Evolutionary conservation across 140 eudicot species (phyloP).

Genomic region (Bidens hawaiensis): DNA sequence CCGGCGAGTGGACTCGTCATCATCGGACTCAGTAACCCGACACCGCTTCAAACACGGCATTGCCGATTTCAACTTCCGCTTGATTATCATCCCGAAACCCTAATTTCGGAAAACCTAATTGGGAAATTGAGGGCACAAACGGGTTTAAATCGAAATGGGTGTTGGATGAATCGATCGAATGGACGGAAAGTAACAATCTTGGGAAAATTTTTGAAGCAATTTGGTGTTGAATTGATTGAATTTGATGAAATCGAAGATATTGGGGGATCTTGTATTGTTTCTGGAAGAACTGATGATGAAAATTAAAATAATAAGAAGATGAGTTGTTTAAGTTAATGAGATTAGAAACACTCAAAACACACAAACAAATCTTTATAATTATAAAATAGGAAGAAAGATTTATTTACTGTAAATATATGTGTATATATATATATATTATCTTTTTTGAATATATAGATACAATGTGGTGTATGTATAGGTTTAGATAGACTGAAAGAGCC

Average conservation of each 20-base stretch:
- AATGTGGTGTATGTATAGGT: conserved; percentile 43
- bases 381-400: conserved; percentile 13
- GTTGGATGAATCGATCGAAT: conserved; percentile 5
- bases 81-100: too few relatives aligned
- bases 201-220: too few relatives aligned
- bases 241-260: conserved; percentile 22
- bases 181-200: not conserved
- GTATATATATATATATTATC: too few relatives aligned
- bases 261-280: conserved; percentile 38
- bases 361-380: conserved; percentile 1
- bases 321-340: not conserved
- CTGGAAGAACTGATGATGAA: conserved; percentile 29
- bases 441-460: conserved; percentile 41
- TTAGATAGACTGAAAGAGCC: conserved; percentile 32
- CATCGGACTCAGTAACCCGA: conserved; percentile 46
- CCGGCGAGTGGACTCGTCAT: conserved; percentile 45
- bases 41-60: conserved; percentile 53
- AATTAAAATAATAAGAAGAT: not conserved
- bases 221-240: too few relatives aligned
- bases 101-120: conserved; percentile 26
- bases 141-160: not conserved
- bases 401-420: conserved; percentile 18
- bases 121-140: not conserved
- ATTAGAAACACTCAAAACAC: too few relatives aligned
- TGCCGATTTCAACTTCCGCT: too few relatives aligned